These are phyloP conservation scores for Cercophora samala DNA, from an alignment of 495 filamentous ascomycete genomes.

Conservation along the genomic window DNA sequence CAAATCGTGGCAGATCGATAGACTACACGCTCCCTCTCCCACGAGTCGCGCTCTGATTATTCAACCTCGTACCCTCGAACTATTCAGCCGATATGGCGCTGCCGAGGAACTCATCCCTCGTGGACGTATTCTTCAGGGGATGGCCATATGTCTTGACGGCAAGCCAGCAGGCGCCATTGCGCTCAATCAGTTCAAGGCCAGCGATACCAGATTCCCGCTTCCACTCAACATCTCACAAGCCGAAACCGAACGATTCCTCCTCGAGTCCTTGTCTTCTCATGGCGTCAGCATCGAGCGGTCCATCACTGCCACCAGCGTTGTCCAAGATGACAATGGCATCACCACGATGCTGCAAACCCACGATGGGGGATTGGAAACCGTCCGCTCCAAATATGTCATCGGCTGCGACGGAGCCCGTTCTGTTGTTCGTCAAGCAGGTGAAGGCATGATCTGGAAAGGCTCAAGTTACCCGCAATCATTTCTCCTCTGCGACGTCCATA, in stretches of 20 bases:
- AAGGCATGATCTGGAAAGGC: conserved; percentile 35
- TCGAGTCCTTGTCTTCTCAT: conserved; percentile 34
- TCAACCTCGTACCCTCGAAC: conserved; percentile 45
- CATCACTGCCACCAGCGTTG: conserved; percentile 10
- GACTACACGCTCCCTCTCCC: neutral
- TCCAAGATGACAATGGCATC: neutral
- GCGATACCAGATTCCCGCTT: conserved; percentile 36
- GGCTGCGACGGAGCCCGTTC: neutral
- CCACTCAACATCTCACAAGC: conserved; percentile 43
- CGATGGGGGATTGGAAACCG: neutral
- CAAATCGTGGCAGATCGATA: neutral
- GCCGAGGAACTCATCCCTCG: conserved; percentile 30
- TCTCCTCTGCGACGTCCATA: conserved; percentile 43
- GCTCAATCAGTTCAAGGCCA: conserved; percentile 31
- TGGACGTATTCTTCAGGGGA: conserved; percentile 31
- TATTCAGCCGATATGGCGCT: conserved; percentile 43
- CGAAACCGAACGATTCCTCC: conserved; percentile 42
- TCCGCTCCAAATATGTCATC: neutral
- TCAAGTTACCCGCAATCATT: conserved; percentile 42
- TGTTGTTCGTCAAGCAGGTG: neutral
- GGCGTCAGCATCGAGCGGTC: conserved; percentile 37
- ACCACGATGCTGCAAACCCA: neutral
- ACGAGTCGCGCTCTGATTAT: conserved; percentile 42
- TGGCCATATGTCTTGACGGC: conserved; percentile 34
- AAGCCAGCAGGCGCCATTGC: conserved; percentile 23